These are phyloP conservation scores for Willaertia magna DNA, from an alignment of 208 protist genomes.

Conservation along the genomic window DNA sequence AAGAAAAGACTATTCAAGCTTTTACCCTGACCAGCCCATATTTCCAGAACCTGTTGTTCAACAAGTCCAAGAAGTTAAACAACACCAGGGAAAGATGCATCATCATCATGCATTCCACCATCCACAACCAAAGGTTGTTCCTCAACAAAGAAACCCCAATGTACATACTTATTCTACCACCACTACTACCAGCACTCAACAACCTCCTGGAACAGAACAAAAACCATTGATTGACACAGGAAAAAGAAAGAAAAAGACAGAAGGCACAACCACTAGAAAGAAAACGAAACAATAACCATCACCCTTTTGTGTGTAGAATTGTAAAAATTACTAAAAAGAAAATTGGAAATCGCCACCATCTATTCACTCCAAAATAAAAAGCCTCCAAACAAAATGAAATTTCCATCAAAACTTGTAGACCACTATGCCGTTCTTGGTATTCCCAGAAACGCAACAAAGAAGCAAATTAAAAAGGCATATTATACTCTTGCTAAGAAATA, in stretches of 20 bases:
- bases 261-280: no score
- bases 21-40: background rate
- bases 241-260: no score
- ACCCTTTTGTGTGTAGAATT: no score
- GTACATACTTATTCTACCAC: no score
- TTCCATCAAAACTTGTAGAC: background rate
- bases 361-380: no score
- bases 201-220: no score
- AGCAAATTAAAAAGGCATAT: background rate
- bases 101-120: background rate
- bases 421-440: background rate
- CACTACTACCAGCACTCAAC: no score
- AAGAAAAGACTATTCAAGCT: background rate
- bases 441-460: background rate
- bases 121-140: background rate
- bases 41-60: background rate
- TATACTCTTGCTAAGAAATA: background rate
- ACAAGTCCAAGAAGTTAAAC: background rate
- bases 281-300: no score
- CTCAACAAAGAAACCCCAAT: no score
- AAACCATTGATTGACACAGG: no score
- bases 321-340: no score
- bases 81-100: background rate
- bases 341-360: no score
- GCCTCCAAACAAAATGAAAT: background rate